Base-by-base conservation (phyloP, 2,329 filamentous ascomycete genomes). In the Aspergillus tamarii region DNA sequence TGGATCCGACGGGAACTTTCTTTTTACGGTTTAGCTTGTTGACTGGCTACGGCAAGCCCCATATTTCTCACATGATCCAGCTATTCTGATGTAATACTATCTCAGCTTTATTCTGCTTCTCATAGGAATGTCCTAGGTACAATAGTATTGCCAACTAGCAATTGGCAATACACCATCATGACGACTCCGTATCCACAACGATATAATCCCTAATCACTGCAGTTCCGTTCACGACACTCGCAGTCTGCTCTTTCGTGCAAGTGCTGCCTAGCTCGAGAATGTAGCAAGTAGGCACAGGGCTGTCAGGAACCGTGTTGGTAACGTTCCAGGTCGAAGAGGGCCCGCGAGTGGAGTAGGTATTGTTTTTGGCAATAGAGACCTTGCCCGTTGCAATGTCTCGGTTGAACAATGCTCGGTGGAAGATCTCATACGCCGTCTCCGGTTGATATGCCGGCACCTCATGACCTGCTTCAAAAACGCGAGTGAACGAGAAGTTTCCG, bases 351-450 rank as follows among this genome's bases (percentile, higher is more conserved):
- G 75, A 73, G 61, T 84, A 84, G 4, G 69, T 69, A 11, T 65
- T 64, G 62, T 77, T 73, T 6, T 68, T 59, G 0, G 65, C 72
- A 1, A 78, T 82, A 8, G 76, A 75, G 1, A 81, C 70, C 46
- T 79, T 80, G 0, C 87, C 87, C 3, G 85, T 88, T 0, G 84
- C 83, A 55, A 89, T 78, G 63, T 87, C 86, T 12, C 75, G 78
- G 55, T 83, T 81, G 57, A 82, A 77, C 56, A 86, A 78, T 0
- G 81, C 80, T 7, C 86, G 84, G 23, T 80, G 77, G 72, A 88
- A 87, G 54, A 88, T 83, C 64, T 83, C 76, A 57, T 83, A 85
- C 3, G 83, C 80, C 0, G 84, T 84, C 67, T 86, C 78, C 0
- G 85, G 85, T 68, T 87, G 84, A 67, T 86, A 87, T 0, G 82